phyloP scores from a whole-genome alignment of 345 rosid genomes.

The Zanthoxylum bungeanum region DNA sequence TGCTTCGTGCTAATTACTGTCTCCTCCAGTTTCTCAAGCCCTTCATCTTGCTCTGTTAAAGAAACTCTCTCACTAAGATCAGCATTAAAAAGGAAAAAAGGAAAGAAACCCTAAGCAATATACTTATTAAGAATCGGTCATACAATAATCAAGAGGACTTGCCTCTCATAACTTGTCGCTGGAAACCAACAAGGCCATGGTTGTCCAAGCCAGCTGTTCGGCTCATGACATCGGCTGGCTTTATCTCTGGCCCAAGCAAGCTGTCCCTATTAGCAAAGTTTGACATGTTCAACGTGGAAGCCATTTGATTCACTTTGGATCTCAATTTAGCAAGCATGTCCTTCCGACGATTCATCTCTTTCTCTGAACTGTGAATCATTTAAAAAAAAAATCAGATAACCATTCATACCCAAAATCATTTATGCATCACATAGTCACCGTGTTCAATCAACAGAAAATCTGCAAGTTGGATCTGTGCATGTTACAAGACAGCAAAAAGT shows the following conservation, averaged over 20 bases:
- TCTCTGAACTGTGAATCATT: conserved; percentile 63
- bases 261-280: conserved; percentile 75
- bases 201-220: conserved; percentile 72
- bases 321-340: conserved; percentile 79
- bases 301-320: conserved; percentile 81
- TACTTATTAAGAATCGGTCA: not conserved
- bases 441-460: not conserved
- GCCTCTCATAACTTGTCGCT: conserved; percentile 91
- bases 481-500: not conserved
- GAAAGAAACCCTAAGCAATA: not conserved
- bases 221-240: conserved; percentile 52
- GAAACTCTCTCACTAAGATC: conserved; percentile 9
- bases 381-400: not conserved
- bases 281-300: conserved; percentile 77
- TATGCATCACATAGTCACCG: not conserved
- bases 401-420: too few species aligned
- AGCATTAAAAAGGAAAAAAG: not conserved
- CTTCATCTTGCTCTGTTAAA: conserved; percentile 95
- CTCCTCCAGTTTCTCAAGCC: conserved; percentile 86
- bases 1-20: conserved; percentile 88
- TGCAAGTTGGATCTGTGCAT: not conserved
- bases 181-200: conserved; percentile 83
- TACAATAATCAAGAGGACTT: conserved; percentile 16
- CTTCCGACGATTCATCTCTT: conserved; percentile 93
- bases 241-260: conserved; percentile 79